Base-by-base conservation (phyloP, 306 rosid species). In the Acacia acuminata region DNA sequence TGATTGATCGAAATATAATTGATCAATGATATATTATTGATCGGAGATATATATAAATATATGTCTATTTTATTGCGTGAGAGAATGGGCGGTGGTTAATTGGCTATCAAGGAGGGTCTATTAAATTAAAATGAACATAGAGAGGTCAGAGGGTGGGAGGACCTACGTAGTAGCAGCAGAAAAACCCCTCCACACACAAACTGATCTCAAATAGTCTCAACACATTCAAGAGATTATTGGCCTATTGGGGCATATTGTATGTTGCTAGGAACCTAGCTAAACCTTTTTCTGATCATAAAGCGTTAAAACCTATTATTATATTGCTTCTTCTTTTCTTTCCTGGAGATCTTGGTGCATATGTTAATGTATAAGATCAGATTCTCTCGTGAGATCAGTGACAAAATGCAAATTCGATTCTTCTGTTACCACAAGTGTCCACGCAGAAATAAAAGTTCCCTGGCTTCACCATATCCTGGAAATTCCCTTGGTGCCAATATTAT, bases 71-170 rank as follows among this genome's bases (percentile, higher is more conserved):
- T 69, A 69, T 20, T 9, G 44, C 40, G 50, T 10, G 4, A 15
- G 51, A 36, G 75, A 80, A 38, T 36, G 82, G 83, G n/a, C 81
- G 87, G 87, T 85, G 83, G 84, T 82, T 82, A 71, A 81, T 68
- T 60, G 61, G 51, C 56, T 43, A 45, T 11, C 42, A 32, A 40
- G 64, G 40, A 42, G 9, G 45, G 44, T 75, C 72, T 47, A 56
- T 56, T 75, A 19, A 20, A 68, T 58, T 79, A 19, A 45, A 56
- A 24, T 40, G 34, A 78, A 71, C n/a, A 42, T 20, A 24, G 44
- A 67, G 83, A 61, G 67, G 74, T 72, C 71, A 76, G 65, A 77
- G 60, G 76, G 78, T 42, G 58, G 36, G 12, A 64, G 70, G 40
- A 64, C n/a, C 63, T 25, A 73, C 17, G 40, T 36, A 78, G 38